Evolutionary conservation across 2,329 filamentous ascomycete genomes (phyloP), one percentile per base, ranked within the genome.

Genomic region (Graphilbum fragrans): DNA sequence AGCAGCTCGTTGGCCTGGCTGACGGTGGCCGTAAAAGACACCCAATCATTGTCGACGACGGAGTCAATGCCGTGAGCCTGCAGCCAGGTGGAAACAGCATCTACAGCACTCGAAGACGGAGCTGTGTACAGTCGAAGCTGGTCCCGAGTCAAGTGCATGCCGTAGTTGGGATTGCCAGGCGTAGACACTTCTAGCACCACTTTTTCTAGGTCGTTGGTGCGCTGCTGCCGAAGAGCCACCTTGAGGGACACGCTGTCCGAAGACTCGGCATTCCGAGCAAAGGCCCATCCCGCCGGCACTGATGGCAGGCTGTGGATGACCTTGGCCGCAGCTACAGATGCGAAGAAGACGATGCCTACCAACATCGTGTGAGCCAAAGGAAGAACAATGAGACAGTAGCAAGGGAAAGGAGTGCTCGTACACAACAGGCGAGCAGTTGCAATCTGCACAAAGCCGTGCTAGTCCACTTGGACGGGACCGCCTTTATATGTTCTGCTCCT

Each of bases 181-280:
- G 72, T 75, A 1, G 79, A 80, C 23, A 82, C 64, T 34, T 77
- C 70, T 42, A 78, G 63, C 10, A 80, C 65, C 7, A 61, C 66
- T 51, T 74, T 65, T 53, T 82, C 75, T 41, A 82, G 70, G 6
- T 66, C 56, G 3, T 55, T 59, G 31, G 64, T 53, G 35, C 66
- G 66, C 19, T 67, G 65, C 56, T 75, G 64, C 35, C 57, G 57
- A 17, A 74, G 58, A 7, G 67, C 65, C 36, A 75, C 58, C 20
- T 61, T 66, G 39, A 76, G 64, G 4, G 60, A 63, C 40, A 77
- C 56, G 14, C 54, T 43, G 23, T 65, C 64, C 0, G 59, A 55
- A 2, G 59, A 55, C 14, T 51, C 47, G 2, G 63, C 63, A 3
- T 54, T 46, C 17, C 57, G 53, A 16, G 58, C 44, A 35, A 57